phyloP scores from a whole-genome alignment of 768 basidiomycete genomes.

The Boletus rex-veris region DNA sequence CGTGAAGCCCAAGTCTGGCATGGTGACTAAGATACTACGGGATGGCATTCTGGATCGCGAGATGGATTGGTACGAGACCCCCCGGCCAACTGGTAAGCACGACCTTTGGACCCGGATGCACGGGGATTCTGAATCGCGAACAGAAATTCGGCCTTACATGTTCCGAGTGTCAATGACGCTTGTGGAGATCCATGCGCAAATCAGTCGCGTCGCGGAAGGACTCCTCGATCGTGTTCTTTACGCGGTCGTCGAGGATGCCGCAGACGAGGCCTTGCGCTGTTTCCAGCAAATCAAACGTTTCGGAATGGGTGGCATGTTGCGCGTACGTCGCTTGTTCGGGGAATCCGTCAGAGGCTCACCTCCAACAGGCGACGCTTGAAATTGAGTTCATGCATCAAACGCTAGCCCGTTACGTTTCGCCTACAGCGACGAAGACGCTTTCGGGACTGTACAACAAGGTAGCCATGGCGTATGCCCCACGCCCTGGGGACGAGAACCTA shows the following conservation, averaged over 20 bases:
- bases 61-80: constrained; percentile 94
- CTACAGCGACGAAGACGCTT: constrained; percentile 75
- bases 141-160: constrained; percentile 95
- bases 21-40: constrained; percentile 63
- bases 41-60: constrained; percentile 72
- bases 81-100: constrained; percentile 79
- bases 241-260: constrained; percentile 77
- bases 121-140: neutral
- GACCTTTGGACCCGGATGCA: neutral
- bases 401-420: constrained; percentile 81
- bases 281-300: constrained; percentile 89
- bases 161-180: constrained; percentile 84
- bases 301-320: constrained; percentile 98
- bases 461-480: constrained; percentile 85
- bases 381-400: constrained; percentile 99
- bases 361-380: constrained; percentile 87
- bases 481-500: constrained; percentile 81
- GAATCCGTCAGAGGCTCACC: neutral
- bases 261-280: constrained; percentile 76
- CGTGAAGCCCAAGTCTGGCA: constrained; percentile 74
- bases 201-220: constrained; percentile 73
- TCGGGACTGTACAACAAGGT: constrained; percentile 94
- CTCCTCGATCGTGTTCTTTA: constrained; percentile 81
- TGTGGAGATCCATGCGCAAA: constrained; percentile 89
- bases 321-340: constrained; percentile 43